Evolutionary conservation across 805 yeast species (phyloP), one percentile per base, ranked within the genome.

Genomic region (Lachancea kluyveri): DNA sequence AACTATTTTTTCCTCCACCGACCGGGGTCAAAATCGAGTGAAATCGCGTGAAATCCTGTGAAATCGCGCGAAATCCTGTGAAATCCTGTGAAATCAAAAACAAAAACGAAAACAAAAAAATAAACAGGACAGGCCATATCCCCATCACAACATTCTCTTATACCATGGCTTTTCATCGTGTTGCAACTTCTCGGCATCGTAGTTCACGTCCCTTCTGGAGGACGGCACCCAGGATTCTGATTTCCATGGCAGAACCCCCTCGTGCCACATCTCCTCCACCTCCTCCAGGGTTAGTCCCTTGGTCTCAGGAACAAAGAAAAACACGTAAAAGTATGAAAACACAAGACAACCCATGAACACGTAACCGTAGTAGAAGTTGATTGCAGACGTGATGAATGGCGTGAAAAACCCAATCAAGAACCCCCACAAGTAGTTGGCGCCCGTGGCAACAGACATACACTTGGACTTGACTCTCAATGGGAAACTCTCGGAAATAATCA

Each of bases 251-350:
- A 48, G 42, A 32, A 56, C 57, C 35, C 57, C 59, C 26, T 59
- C 53, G 18, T 67, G 48, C 47, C 62, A 67, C 64, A 77, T 61
- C 50, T 70, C 78, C 55, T 82, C 87, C 41, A 82, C 83, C 59
- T 82, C 85, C 62, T 83, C 94, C 54, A 84, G 70, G 24, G 82
- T 68, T 48, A 82, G 70, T 34, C 92, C 92, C 63, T 74, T 76
- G 35, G 94, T 83, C 60, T 81, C 88, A 48, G 74, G 74, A 41
- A 83, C 74, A 46, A 65, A 69, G 67, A 82, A 74, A 67, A 68
- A 73, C 31, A 81, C 81, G 54, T 78, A 84, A 54, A 78, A 63
- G 54, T 79, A 47, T 6, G 68, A 49, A n/a, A n/a, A n/a, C n/a
- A n/a, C n/a, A n/a, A n/a, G n/a, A n/a, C n/a, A n/a, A n/a, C n/a